A percentile compares a stretch with the other conserved stretches of the same genome.
Evolutionary conservation across 2,329 filamentous ascomycete genomes (phyloP).

Genomic region (Cladosporium oxysporum): DNA sequence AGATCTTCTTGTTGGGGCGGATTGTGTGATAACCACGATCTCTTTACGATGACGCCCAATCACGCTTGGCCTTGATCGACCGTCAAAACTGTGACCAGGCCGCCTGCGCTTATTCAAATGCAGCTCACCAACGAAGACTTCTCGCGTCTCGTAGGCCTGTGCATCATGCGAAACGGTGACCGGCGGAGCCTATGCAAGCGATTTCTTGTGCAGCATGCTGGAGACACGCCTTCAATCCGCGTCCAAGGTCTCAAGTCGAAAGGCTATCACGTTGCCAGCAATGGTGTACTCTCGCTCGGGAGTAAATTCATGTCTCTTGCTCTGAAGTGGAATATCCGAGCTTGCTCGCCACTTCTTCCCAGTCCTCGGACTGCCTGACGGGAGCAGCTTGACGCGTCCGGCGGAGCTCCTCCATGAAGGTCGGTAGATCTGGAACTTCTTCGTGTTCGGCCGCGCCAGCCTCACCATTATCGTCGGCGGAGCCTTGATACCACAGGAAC

Average conservation of each 20-base stretch:
- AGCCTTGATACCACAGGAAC: not conserved
- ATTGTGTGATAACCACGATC: not conserved
- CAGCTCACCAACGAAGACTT: not conserved
- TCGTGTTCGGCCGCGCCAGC: not conserved
- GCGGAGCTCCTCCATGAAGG: not conserved
- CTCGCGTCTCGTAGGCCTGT: not conserved
- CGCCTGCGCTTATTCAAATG: not conserved
- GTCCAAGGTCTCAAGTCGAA: not conserved
- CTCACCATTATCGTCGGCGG: not conserved
- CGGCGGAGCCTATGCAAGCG: not conserved
- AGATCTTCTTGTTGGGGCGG: not conserved
- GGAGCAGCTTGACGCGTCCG: not conserved
- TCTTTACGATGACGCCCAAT: not conserved
- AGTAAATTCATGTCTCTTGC: not conserved
- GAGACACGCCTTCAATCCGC: not conserved
- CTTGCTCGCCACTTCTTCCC: constrained; percentile 13
- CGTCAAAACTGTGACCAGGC: not conserved
- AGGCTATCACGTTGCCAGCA: not conserved
- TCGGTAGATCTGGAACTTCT: not conserved
- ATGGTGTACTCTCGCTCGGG: not conserved
- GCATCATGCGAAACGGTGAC: not conserved
- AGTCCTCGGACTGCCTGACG: constrained; percentile 9
- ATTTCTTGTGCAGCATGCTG: not conserved
- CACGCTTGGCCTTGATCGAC: not conserved
- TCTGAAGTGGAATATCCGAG: not conserved